These are phyloP conservation scores for Acrocalymma vagum DNA, from an alignment of 2,329 filamentous ascomycete genomes.

Conservation along the genomic window DNA sequence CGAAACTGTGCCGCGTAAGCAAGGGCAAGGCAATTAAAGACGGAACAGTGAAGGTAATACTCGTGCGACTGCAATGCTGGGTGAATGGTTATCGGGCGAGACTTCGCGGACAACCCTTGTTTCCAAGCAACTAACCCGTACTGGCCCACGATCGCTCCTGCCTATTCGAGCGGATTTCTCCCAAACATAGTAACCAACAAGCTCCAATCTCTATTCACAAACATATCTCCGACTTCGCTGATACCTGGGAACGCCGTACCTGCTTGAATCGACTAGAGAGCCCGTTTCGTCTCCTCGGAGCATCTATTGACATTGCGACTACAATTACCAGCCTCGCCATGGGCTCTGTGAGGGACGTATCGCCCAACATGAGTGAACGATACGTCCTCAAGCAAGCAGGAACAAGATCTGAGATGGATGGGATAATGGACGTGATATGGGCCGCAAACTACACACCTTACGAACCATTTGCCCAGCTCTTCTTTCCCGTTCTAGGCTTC, in stretches of 20 bases:
- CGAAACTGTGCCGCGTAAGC: conserved; percentile 21
- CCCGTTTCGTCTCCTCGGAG: no score
- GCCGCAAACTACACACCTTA: conserved; percentile 45
- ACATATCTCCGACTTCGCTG: conserved; percentile 37
- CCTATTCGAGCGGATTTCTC: conserved; percentile 28
- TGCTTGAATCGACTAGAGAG: no score
- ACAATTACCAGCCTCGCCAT: conserved; percentile 32
- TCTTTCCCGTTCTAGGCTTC: conserved; percentile 44
- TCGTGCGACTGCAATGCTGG: conserved; percentile 26
- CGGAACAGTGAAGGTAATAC: conserved; percentile 30
- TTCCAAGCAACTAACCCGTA: conserved; percentile 31
- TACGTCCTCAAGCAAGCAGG: conserved; percentile 36
- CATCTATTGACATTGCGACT: no score
- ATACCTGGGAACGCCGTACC: conserved; percentile 25
- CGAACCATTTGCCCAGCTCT: conserved; percentile 43
- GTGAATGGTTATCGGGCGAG: conserved; percentile 19
- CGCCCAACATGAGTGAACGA: conserved; percentile 23
- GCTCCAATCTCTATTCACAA: conserved; percentile 26
- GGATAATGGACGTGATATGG: conserved; percentile 43
- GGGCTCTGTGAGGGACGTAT: conserved; percentile 22
- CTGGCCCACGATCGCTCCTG: conserved; percentile 24
- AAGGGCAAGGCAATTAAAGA: conserved; percentile 26
- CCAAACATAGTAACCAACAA: conserved; percentile 31
- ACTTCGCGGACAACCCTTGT: conserved; percentile 21
- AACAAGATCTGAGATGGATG: conserved; percentile 37